These are phyloP conservation scores for Porcisia hertigi DNA, from an alignment of 208 protist genomes.

Conservation along the genomic window DNA sequence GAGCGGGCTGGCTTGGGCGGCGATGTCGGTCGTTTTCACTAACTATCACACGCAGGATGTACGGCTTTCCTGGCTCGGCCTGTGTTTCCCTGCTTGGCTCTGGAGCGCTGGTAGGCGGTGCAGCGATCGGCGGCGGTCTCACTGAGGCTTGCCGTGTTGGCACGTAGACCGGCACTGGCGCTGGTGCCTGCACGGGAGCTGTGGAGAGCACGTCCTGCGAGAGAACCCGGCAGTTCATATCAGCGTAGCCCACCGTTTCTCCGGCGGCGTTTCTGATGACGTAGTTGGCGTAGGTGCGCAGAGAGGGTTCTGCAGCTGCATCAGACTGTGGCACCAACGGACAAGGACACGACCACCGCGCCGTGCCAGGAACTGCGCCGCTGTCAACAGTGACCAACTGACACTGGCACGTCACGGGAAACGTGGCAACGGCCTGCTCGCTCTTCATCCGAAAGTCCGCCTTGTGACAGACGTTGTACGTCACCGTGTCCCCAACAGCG, in stretches of 20 bases:
- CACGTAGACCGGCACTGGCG: neutral
- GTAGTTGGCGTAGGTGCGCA: conserved; percentile 48
- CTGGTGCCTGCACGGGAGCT: neutral
- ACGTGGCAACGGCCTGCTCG: conserved; percentile 30
- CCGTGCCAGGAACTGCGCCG: neutral
- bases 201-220: neutral
- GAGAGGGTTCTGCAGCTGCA: neutral
- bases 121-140: neutral
- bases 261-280: conserved; percentile 43
- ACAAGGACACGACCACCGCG: conserved; percentile 25
- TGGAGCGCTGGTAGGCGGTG: neutral
- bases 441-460: conserved; percentile 69
- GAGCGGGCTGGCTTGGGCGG: neutral
- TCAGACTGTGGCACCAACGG: neutral
- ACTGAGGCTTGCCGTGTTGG: neutral
- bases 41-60: conserved; percentile 86
- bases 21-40: conserved; percentile 31
- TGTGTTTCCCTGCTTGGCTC: neutral
- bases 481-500: conserved; percentile 29
- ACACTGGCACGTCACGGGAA: conserved; percentile 69
- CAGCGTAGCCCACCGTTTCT: conserved; percentile 65
- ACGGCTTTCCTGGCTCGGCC: conserved; percentile 53
- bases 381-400: conserved; percentile 20
- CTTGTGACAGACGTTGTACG: conserved; percentile 82
- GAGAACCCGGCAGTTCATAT: conserved; percentile 80